Conservation (phyloP, 2,329 filamentous ascomycete species). For the Ciborinia camelliae region DNA sequence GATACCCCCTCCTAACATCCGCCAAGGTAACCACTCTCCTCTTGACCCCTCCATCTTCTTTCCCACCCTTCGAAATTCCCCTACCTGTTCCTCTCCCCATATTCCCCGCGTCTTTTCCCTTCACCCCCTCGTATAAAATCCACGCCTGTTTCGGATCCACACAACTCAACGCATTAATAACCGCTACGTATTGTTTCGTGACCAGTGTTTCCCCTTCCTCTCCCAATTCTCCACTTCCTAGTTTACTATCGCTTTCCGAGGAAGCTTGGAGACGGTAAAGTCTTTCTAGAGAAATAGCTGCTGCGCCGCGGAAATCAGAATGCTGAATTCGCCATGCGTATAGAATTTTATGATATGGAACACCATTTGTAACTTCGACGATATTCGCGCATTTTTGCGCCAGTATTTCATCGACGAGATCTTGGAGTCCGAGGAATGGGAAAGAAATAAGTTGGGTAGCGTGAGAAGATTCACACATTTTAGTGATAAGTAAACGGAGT, state of each 20-base stretch:
- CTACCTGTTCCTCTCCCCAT: background rate
- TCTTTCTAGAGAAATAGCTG: slow-evolving; percentile 59
- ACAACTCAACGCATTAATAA: slow-evolving; percentile 90
- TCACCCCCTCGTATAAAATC: slow-evolving; percentile 56
- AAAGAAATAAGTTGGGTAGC: slow-evolving; percentile 67
- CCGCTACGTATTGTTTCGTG: slow-evolving; percentile 75
- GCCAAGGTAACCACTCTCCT: slow-evolving; percentile 80
- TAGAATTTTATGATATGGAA: slow-evolving; percentile 82
- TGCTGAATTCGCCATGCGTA: slow-evolving; percentile 86
- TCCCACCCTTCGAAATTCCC: background rate
- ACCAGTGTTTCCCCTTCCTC: slow-evolving; percentile 62
- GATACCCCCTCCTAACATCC: slow-evolving; percentile 84
- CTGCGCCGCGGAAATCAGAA: slow-evolving; percentile 82
- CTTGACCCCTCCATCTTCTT: slow-evolving; percentile 36
- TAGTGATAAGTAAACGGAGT: slow-evolving; percentile 65
- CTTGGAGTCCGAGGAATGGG: slow-evolving; percentile 73
- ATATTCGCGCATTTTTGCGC: slow-evolving; percentile 66
- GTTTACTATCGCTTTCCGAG: slow-evolving; percentile 56
- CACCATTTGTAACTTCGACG: slow-evolving; percentile 59
- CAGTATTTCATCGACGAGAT: slow-evolving; percentile 76
- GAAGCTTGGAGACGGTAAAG: slow-evolving; percentile 59
- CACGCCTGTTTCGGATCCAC: slow-evolving; percentile 81
- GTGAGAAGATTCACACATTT: slow-evolving; percentile 65
- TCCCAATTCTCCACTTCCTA: slow-evolving; percentile 47
- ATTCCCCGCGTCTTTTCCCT: slow-evolving; percentile 34